A percentile compares a stretch with the other conserved stretches of the same genome.
These are phyloP conservation scores for Arthrinium phaeospermum DNA, from an alignment of 2,329 filamentous ascomycete species.

Conservation along the genomic window DNA sequence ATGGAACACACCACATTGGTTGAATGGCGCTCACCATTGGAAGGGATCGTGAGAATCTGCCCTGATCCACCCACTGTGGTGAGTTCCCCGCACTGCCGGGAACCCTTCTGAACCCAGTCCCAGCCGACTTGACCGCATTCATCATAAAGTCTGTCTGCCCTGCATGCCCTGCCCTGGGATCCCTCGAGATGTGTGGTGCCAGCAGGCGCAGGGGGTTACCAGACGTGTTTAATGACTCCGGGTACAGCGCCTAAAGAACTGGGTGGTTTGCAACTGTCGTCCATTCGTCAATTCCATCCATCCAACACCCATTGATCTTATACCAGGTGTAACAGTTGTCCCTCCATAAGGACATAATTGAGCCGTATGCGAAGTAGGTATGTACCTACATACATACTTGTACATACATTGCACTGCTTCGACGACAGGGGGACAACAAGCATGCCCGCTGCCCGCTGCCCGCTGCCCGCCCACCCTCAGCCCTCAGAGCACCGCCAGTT, in stretches of 20 bases:
- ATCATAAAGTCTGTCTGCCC: not conserved
- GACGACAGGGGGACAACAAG: not conserved
- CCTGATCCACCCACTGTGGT: constrained; percentile 12
- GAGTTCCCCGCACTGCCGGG: constrained; percentile 13
- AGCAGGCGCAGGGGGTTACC: not conserved
- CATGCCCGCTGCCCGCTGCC: not conserved
- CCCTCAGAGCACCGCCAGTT: not conserved
- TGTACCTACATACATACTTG: no score
- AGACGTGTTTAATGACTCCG: constrained; percentile 1
- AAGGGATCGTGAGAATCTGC: constrained; percentile 17
- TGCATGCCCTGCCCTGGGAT: not conserved
- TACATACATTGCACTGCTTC: no score
- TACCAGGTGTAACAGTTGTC: not conserved
- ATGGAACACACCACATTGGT: constrained; percentile 17
- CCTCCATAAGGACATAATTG: not conserved
- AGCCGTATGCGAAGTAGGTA: not conserved
- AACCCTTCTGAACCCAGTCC: constrained; percentile 9
- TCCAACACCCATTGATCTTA: not conserved
- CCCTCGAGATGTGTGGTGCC: constrained; percentile 11
- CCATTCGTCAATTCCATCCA: constrained; percentile 1
- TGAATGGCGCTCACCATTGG: constrained; percentile 16
- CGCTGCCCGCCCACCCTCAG: not conserved
- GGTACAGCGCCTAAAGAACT: constrained; percentile 2
- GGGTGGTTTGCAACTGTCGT: not conserved
- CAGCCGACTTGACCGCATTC: not conserved